Conservation (phyloP, 2,329 filamentous ascomycete genomes). For the Diaporthe capsici region DNA sequence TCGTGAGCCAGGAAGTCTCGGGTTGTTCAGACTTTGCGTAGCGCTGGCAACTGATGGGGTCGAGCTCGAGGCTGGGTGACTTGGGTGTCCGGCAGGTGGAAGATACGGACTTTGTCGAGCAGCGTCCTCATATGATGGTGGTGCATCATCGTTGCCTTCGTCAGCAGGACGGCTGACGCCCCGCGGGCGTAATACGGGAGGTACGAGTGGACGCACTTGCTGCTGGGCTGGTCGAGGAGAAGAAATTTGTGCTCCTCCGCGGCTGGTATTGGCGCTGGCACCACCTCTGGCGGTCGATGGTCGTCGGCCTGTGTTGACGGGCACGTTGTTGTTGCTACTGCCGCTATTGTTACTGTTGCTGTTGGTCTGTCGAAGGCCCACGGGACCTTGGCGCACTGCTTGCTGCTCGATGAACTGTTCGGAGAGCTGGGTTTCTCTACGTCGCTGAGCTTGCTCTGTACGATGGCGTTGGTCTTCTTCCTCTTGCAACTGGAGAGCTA, state of each 20-base stretch:
- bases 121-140: slow-evolving; percentile 71
- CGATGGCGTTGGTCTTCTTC: slow-evolving; percentile 88
- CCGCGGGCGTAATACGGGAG: slow-evolving; percentile 53
- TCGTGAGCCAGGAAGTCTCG: slow-evolving; percentile 41
- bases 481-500: slow-evolving; percentile 93
- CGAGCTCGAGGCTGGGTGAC: slow-evolving; percentile 59
- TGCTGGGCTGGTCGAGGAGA: slow-evolving; percentile 36
- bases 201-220: slow-evolving; percentile 61
- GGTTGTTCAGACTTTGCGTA: slow-evolving; percentile 43
- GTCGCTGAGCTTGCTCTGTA: slow-evolving; percentile 71
- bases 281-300: slow-evolving; percentile 40
- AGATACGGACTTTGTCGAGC: slow-evolving; percentile 65
- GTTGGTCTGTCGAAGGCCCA: slow-evolving; percentile 29
- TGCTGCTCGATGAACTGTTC: slow-evolving; percentile 80
- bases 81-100: slow-evolving; percentile 66
- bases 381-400: slow-evolving; percentile 48
- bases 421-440: slow-evolving; percentile 76
- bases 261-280: slow-evolving; percentile 27
- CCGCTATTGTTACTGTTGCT: slow-evolving; percentile 2
- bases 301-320: slow-evolving; percentile 43
- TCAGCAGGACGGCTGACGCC: slow-evolving; percentile 55
- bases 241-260: slow-evolving; percentile 26
- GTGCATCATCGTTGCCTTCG: slow-evolving; percentile 63
- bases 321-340: slow-evolving; percentile 22
- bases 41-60: slow-evolving; percentile 41